A percentile compares a stretch with the other conserved stretches of the same genome.
Evolutionary conservation across 805 yeast genomes (phyloP).

Genomic region (Candida loeiensis): DNA sequence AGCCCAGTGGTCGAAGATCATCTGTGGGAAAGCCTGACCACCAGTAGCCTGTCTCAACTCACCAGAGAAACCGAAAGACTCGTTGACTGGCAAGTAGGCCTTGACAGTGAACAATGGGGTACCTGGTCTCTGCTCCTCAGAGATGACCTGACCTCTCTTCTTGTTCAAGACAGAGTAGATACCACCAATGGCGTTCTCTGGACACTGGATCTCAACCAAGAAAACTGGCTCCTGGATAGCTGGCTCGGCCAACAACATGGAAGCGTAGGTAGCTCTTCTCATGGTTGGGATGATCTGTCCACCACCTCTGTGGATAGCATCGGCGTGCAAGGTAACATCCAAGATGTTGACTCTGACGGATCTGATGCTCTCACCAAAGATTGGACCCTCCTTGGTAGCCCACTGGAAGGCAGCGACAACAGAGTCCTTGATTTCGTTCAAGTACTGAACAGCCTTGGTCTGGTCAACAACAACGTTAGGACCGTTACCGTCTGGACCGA

Average conservation of each 20-base stretch:
- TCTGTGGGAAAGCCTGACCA: conserved; percentile 99
- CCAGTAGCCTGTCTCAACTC: conserved; percentile 99
- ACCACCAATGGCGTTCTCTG: conserved; percentile 99
- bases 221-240: conserved; percentile 98
- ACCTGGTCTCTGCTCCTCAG: conserved; percentile 99
- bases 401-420: conserved; percentile 99
- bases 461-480: conserved; percentile 98
- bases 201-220: conserved; percentile 99
- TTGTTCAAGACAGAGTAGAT: conserved; percentile 98
- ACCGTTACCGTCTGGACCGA: conserved; percentile 99
- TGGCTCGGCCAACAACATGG: conserved; percentile 97
- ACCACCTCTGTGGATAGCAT: conserved; percentile 99
- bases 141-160: conserved; percentile 99
- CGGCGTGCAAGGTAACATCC: conserved; percentile 99
- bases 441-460: conserved; percentile 99
- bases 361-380: conserved; percentile 95
- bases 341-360: conserved; percentile 95
- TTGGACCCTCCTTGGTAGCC: conserved; percentile 99
- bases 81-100: conserved; percentile 99
- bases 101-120: conserved; percentile 99
- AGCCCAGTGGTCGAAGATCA: conserved; percentile 99
- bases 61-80: conserved; percentile 99
- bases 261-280: conserved; percentile 99
- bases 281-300: conserved; percentile 99
- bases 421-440: conserved; percentile 98